Percentiles rank a stretch among this genome's conserved stretches.
Evolutionary conservation across 1,284 basidiomycete species (phyloP).

Genomic region (Anthracocystis setariae): DNA sequence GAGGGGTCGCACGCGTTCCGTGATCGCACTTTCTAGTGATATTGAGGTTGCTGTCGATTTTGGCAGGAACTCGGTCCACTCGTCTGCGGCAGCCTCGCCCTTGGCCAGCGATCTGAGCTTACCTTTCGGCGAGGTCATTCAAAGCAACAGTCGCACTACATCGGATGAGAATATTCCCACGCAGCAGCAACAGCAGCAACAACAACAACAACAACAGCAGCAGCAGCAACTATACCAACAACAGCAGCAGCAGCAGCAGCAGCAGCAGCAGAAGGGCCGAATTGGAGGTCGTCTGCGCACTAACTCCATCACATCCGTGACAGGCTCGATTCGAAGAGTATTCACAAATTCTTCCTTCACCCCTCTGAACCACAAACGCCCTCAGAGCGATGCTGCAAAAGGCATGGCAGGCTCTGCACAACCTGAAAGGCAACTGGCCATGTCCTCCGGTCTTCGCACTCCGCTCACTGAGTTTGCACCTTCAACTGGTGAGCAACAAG

Average conservation of each 20-base stretch:
- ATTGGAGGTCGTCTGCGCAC: slow-evolving; percentile 26
- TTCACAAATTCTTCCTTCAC: slow-evolving; percentile 31
- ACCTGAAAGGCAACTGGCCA: slow-evolving; percentile 27
- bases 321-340: slow-evolving; percentile 41
- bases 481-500: neutral
- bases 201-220: neutral
- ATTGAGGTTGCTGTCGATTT: slow-evolving; percentile 12
- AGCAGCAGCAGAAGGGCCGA: slow-evolving; percentile 9
- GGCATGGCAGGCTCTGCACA: slow-evolving; percentile 21
- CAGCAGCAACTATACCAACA: slow-evolving; percentile 2
- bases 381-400: slow-evolving; percentile 29
- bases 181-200: slow-evolving; percentile 5
- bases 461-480: slow-evolving; percentile 26
- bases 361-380: slow-evolving; percentile 24
- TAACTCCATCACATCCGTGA: slow-evolving; percentile 39
- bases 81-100: slow-evolving; percentile 30
- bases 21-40: slow-evolving; percentile 22
- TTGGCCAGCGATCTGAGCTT: slow-evolving; percentile 28
- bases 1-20: slow-evolving; percentile 30
- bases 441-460: slow-evolving; percentile 3
- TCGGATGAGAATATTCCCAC: slow-evolving; percentile 15
- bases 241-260: neutral
- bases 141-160: slow-evolving; percentile 10
- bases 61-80: slow-evolving; percentile 16
- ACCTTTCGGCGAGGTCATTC: slow-evolving; percentile 12